phyloP scores from a whole-genome alignment of 805 yeast genomes.

The Sungouiella thailandica region DNA sequence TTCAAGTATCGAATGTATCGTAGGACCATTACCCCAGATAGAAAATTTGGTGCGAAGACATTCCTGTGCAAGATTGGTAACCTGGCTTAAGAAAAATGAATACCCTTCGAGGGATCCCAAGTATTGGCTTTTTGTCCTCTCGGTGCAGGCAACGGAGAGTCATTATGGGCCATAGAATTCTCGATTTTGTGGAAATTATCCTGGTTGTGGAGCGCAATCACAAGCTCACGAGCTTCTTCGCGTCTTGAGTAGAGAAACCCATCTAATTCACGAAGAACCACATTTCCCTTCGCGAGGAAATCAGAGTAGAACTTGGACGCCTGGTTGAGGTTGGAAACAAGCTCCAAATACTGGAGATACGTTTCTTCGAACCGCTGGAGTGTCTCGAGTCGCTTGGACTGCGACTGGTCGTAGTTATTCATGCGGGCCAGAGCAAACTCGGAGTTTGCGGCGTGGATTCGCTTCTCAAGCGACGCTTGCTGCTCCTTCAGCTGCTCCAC shows the following conservation, averaged over 20 bases:
- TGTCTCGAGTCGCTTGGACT: conserved; percentile 40
- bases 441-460: conserved; percentile 12
- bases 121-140: conserved; percentile 3
- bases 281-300: conserved; percentile 43
- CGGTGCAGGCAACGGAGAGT: conserved; percentile 8
- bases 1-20: conserved; percentile 16
- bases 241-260: conserved; percentile 48
- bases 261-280: conserved; percentile 45
- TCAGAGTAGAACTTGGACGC: conserved; percentile 71
- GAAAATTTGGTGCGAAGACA: neutral
- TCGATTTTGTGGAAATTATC: conserved; percentile 12
- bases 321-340: conserved; percentile 55
- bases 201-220: conserved; percentile 16
- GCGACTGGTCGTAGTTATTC: conserved; percentile 14
- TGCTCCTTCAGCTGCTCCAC: conserved; percentile 34
- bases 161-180: conserved; percentile 7
- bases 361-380: conserved; percentile 49
- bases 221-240: conserved; percentile 49
- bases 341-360: conserved; percentile 48
- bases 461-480: conserved; percentile 20
- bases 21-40: conserved; percentile 9
- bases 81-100: conserved; percentile 3
- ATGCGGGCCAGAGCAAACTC: conserved; percentile 8
- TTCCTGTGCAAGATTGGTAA: neutral
- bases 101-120: conserved; percentile 8